phyloP scores from a whole-genome alignment of 73 alveolate species.

The Urostyla sp. region DNA sequence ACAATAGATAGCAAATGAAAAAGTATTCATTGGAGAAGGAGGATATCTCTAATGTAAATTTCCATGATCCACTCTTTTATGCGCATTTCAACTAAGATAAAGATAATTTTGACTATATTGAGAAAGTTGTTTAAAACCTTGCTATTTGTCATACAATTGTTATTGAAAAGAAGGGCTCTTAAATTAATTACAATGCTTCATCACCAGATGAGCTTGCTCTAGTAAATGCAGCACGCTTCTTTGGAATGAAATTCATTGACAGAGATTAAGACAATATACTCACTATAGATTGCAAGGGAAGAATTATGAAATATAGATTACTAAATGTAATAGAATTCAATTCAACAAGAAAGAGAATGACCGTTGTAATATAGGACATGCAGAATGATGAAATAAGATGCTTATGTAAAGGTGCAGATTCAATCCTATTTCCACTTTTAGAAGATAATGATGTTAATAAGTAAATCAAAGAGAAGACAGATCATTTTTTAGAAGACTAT shows the following conservation, averaged over 20 bases:
- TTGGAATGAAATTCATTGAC: conserved; percentile 51
- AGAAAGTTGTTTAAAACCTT: conserved; percentile 60
- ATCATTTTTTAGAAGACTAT: conserved; percentile 57
- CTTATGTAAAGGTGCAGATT: conserved; percentile 65
- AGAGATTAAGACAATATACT: conserved; percentile 66
- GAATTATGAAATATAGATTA: neutral
- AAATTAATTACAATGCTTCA: conserved; percentile 45
- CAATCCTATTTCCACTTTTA: conserved; percentile 55
- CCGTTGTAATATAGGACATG: conserved; percentile 62
- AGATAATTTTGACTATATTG: conserved; percentile 68
- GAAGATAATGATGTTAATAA: conserved; percentile 27
- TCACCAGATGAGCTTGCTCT: conserved; percentile 43
- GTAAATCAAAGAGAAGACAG: conserved; percentile 40
- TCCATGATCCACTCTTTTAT: neutral
- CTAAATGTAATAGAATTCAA: neutral
- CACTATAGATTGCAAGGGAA: neutral
- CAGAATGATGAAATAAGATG: conserved; percentile 38
- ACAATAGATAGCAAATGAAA: neutral
- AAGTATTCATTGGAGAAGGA: neutral
- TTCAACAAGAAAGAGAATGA: conserved; percentile 73
- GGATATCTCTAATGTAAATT: neutral
- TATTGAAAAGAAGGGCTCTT: conserved; percentile 61
- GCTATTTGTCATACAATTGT: conserved; percentile 69
- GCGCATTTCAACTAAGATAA: conserved; percentile 57
- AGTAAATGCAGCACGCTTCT: conserved; percentile 40